phyloP scores from a whole-genome alignment of 75 land plant genomes.

The Picea sitchensis region DNA sequence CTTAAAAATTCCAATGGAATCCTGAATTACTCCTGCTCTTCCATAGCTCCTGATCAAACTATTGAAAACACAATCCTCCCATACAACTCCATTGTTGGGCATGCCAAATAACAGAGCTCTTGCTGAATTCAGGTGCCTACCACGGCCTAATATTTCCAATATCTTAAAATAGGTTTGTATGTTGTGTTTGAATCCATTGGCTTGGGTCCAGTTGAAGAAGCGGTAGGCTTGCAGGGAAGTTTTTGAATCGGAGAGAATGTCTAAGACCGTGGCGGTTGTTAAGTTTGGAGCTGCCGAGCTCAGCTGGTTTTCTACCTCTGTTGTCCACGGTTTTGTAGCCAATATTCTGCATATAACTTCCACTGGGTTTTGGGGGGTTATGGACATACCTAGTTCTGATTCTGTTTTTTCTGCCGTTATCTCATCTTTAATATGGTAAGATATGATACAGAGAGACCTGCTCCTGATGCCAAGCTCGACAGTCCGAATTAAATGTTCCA shows the following conservation, averaged over 20 bases:
- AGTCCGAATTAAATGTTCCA: too few relatives aligned
- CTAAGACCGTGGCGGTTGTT: background rate
- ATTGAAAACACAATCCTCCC: constrained; percentile 49
- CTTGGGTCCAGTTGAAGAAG: constrained; percentile 43
- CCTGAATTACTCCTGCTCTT: constrained; percentile 36
- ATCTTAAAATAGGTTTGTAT: constrained; percentile 25
- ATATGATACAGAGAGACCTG: too few relatives aligned
- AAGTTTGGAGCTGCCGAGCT: background rate
- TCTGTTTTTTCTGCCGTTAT: background rate
- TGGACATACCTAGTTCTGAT: constrained; percentile 2
- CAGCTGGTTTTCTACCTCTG: background rate
- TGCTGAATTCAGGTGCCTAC: constrained; percentile 36
- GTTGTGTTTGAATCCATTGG: constrained; percentile 21
- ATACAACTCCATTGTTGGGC: constrained; percentile 23
- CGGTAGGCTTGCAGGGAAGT: constrained; percentile 28
- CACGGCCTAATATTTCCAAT: constrained; percentile 38
- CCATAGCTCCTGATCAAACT: constrained; percentile 57
- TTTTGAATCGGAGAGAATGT: constrained; percentile 6
- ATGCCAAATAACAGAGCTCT: constrained; percentile 31
- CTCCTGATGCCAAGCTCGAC: too few relatives aligned
- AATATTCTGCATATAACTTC: background rate
- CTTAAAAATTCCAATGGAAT: constrained; percentile 38
- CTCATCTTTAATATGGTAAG: too few relatives aligned
- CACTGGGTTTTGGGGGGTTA: background rate
- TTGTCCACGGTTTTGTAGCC: background rate